phyloP scores from a whole-genome alignment of 495 filamentous ascomycete genomes.

The Glarea lozoyensis region DNA sequence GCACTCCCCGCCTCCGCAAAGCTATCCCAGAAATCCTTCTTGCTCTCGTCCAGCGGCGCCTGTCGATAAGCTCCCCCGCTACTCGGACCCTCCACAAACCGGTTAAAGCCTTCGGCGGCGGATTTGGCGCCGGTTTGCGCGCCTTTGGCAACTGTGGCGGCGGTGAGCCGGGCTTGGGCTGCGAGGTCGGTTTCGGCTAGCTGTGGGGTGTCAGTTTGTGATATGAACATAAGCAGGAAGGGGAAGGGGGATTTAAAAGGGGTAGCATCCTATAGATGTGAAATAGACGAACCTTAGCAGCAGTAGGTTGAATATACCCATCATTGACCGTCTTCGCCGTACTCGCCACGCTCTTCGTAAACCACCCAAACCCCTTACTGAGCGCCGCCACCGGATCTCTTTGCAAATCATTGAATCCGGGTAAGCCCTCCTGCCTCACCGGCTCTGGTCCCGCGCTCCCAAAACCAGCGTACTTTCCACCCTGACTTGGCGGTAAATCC shows the following conservation, averaged over 20 bases:
- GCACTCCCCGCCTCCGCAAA: slow-evolving; percentile 37
- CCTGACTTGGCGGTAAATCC: slow-evolving; percentile 72
- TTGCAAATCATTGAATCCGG: slow-evolving; percentile 73
- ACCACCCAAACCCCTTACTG: slow-evolving; percentile 91
- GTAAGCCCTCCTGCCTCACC: slow-evolving; percentile 37
- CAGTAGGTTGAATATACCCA: slow-evolving; percentile 80
- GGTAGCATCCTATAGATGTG: slow-evolving; percentile 24
- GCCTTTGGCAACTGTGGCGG: slow-evolving; percentile 51
- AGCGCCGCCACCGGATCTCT: slow-evolving; percentile 83
- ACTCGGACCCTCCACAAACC: slow-evolving; percentile 59
- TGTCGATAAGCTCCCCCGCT: slow-evolving; percentile 12
- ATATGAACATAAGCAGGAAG: slow-evolving; percentile 5
- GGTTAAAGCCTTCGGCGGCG: slow-evolving; percentile 67
- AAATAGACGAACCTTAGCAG: slow-evolving; percentile 56
- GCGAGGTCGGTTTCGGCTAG: slow-evolving; percentile 82
- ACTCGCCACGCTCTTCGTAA: slow-evolving; percentile 75
- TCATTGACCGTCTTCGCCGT: slow-evolving; percentile 84
- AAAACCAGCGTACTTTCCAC: slow-evolving; percentile 88
- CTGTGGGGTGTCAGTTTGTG: slow-evolving; percentile 2
- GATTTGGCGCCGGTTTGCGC: slow-evolving; percentile 54
- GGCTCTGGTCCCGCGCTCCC: slow-evolving; percentile 32
- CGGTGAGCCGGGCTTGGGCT: slow-evolving; percentile 66
- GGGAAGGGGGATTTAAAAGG: slow-evolving; percentile 28
- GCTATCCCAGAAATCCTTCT: slow-evolving; percentile 88
- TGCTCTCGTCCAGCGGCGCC: slow-evolving; percentile 44